phyloP scores from a whole-genome alignment of 768 basidiomycete species.

The Crassisporium funariophilum region DNA sequence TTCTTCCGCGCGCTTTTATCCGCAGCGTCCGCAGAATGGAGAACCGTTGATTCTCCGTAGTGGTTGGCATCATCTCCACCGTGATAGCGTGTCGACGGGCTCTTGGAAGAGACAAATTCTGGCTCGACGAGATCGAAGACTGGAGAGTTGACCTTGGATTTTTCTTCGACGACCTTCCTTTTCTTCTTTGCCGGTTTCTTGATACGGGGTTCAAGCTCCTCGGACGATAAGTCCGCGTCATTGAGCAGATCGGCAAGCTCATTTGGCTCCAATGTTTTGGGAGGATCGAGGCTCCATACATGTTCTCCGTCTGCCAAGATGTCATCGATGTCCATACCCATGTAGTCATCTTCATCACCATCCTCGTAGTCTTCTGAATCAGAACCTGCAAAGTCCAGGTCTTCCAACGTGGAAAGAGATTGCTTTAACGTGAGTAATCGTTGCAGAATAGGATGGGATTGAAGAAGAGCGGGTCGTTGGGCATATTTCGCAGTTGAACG shows the following conservation, averaged over 20 bases:
- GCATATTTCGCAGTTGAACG: slow-evolving; percentile 68
- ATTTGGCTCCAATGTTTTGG: slow-evolving; percentile 39
- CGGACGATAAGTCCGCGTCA: slow-evolving; percentile 42
- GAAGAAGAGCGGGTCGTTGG: slow-evolving; percentile 61
- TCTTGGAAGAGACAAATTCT: slow-evolving; percentile 53
- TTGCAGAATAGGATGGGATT: slow-evolving; percentile 68
- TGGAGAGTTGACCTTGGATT: slow-evolving; percentile 32
- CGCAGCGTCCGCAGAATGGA: slow-evolving; percentile 70
- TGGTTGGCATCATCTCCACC: slow-evolving; percentile 43
- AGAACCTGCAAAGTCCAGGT: slow-evolving; percentile 68
- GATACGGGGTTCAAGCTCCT: slow-evolving; percentile 23
- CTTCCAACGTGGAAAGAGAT: slow-evolving; percentile 78
- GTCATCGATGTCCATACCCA: slow-evolving; percentile 33
- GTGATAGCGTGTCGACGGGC: slow-evolving; percentile 26
- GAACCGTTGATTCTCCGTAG: slow-evolving; percentile 73
- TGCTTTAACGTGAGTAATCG: slow-evolving; percentile 85
- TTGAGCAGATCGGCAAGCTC: slow-evolving; percentile 60
- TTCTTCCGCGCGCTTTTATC: slow-evolving; percentile 86
- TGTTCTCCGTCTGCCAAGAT: slow-evolving; percentile 41
- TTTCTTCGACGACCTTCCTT: slow-evolving; percentile 49
- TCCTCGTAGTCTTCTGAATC: slow-evolving; percentile 52
- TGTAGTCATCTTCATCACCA: slow-evolving; percentile 36
- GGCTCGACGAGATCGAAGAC: slow-evolving; percentile 84
- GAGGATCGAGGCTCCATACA: slow-evolving; percentile 44
- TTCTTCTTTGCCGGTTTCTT: slow-evolving; percentile 62